These are phyloP conservation scores for Piloderma croceum DNA, from an alignment of 768 basidiomycete species.

Conservation along the genomic window DNA sequence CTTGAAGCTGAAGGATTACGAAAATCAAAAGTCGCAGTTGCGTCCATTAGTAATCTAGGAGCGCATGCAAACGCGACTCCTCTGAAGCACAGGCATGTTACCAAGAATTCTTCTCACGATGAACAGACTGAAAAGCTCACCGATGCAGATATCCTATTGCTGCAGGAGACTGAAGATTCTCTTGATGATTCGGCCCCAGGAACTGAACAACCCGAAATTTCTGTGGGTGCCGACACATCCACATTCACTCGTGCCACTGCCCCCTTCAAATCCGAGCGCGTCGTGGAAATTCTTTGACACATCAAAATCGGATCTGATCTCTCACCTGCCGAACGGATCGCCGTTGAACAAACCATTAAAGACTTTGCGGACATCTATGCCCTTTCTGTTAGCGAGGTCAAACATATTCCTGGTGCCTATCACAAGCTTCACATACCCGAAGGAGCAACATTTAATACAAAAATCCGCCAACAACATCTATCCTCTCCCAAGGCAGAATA, in stretches of 20 bases:
- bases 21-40: too few relatives aligned
- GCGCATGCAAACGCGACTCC: too few relatives aligned
- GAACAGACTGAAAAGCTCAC: too few relatives aligned
- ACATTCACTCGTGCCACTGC: slow-evolving; percentile 3
- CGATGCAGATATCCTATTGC: too few relatives aligned
- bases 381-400: slow-evolving; percentile 33
- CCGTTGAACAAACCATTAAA: slow-evolving; percentile 17
- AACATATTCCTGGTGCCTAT: slow-evolving; percentile 21
- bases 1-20: too few relatives aligned
- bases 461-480: slow-evolving; percentile 27
- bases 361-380: slow-evolving; percentile 37
- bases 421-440: slow-evolving; percentile 30
- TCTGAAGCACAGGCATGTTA: too few relatives aligned
- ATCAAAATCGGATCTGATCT: slow-evolving; percentile 15
- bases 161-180: too few relatives aligned
- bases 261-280: slow-evolving; percentile 10
- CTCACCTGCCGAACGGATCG: slow-evolving; percentile 8
- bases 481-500: slow-evolving; percentile 28
- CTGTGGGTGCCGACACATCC: too few relatives aligned
- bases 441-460: slow-evolving; percentile 24
- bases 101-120: too few relatives aligned
- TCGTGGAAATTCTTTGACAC: slow-evolving; percentile 7
- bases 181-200: not conserved
- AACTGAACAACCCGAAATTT: too few relatives aligned
- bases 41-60: too few relatives aligned